Percentiles rank a stretch among this genome's conserved stretches.
Conservation (phyloP, 257 asterid genomes). For the Salvia miltiorrhiza region DNA sequence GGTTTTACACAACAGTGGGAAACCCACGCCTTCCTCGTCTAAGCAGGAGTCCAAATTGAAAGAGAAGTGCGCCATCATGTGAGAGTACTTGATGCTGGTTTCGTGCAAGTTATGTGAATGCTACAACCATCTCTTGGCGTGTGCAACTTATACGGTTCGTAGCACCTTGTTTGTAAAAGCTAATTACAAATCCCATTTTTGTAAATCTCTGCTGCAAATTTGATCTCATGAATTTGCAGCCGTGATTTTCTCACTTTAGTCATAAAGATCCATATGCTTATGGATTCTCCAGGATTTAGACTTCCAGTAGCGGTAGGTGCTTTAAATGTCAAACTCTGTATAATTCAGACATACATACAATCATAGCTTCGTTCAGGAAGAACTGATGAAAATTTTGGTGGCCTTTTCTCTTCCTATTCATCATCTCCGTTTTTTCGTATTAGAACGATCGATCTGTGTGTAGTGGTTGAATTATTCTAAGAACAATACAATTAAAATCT, state of each 20-base stretch:
- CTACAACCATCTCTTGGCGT: not conserved
- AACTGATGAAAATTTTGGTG: not conserved
- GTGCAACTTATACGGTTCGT: not conserved
- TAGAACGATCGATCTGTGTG: too few relatives aligned
- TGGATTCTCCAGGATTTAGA: not conserved
- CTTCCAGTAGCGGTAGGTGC: not conserved
- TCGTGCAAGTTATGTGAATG: not conserved
- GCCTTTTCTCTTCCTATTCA: not conserved
- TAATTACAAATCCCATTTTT: not conserved
- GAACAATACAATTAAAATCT: too few relatives aligned
- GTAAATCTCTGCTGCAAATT: not conserved
- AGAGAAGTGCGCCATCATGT: conserved; percentile 62
- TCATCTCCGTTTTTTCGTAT: not conserved
- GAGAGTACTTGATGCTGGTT: conserved; percentile 6
- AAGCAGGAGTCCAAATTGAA: conserved; percentile 52
- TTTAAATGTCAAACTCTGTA: not conserved
- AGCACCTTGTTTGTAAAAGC: not conserved
- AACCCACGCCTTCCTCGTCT: conserved; percentile 25
- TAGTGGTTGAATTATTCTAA: too few relatives aligned
- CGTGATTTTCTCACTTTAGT: not conserved
- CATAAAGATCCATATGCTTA: not conserved
- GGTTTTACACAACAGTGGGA: conserved; percentile 47
- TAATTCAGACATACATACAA: not conserved
- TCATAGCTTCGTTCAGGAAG: not conserved
- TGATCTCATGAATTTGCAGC: not conserved